Evolutionary conservation across 108 stramenopile genomes (phyloP).

Genomic region (Schizochytrium sp.): DNA sequence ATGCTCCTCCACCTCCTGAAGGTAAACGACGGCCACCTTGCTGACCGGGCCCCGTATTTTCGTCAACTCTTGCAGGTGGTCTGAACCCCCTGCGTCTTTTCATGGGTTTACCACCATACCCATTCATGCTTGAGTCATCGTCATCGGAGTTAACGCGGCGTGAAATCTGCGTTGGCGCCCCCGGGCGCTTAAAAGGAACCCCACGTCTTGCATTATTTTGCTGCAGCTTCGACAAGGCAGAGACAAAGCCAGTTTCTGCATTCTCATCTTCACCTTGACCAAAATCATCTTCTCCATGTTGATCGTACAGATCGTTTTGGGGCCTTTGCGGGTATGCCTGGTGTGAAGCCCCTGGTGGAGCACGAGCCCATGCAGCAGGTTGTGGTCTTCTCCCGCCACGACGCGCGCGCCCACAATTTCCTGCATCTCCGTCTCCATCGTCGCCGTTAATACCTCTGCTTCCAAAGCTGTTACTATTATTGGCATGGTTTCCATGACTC

Average conservation of each 20-base stretch:
- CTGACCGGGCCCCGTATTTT: not conserved
- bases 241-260: not conserved
- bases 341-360: not conserved
- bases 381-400: not conserved
- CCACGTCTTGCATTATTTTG: not conserved
- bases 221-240: constrained; percentile 1
- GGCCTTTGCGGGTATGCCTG: too few relatives aligned
- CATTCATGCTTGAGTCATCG: not conserved
- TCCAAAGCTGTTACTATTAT: too few relatives aligned
- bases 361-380: constrained; percentile 35
- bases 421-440: not conserved
- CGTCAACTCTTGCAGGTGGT: constrained; percentile 29
- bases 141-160: not conserved
- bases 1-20: not conserved
- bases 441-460: constrained; percentile 13
- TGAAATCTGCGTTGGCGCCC: not conserved
- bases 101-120: constrained; percentile 2
- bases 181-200: not conserved
- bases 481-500: too few relatives aligned
- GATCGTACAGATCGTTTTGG: not conserved
- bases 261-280: not conserved
- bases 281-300: not conserved
- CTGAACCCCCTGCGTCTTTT: constrained; percentile 39
- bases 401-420: not conserved
- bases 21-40: not conserved